A percentile compares a stretch with the other conserved stretches of the same genome.
phyloP scores from a whole-genome alignment of 495 filamentous ascomycete species.

The Penicillium cinerascens region DNA sequence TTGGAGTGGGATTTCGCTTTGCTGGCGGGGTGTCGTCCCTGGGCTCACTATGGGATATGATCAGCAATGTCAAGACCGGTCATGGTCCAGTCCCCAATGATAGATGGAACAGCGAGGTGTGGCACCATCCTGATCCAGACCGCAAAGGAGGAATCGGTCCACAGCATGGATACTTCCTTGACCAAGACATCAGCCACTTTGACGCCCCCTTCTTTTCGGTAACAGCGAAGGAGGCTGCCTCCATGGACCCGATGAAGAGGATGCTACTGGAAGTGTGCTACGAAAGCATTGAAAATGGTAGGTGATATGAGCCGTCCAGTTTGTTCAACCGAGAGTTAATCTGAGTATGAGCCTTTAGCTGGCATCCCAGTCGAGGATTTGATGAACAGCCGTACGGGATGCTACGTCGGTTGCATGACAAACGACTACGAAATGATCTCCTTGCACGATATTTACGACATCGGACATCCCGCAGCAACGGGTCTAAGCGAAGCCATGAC shows the following conservation, averaged over 20 bases:
- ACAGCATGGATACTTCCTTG: not conserved
- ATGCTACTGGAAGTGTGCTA: constrained; percentile 36
- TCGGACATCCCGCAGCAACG: not conserved
- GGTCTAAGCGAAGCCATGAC: not conserved
- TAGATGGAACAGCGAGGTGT: constrained; percentile 46
- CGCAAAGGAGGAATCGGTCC: not conserved
- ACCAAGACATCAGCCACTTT: not conserved
- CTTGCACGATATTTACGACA: not conserved
- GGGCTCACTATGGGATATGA: constrained; percentile 33
- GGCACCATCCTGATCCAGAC: constrained; percentile 47
- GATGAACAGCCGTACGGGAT: not conserved
- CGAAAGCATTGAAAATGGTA: constrained; percentile 10
- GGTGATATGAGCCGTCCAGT: no score
- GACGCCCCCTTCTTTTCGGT: not conserved
- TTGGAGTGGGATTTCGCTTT: constrained; percentile 56
- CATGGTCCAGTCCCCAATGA: constrained; percentile 47
- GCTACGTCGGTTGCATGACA: no score
- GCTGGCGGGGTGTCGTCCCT: constrained; percentile 52
- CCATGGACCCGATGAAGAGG: constrained; percentile 29
- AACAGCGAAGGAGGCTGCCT: constrained; percentile 1
- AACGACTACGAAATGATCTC: not conserved
- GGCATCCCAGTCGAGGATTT: constrained; percentile 11
- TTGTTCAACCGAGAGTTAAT: no score
- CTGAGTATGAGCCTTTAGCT: not conserved
- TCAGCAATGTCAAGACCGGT: no score